These are phyloP conservation scores for Sungouiella thailandica DNA, from an alignment of 805 yeast genomes.

Conservation along the genomic window DNA sequence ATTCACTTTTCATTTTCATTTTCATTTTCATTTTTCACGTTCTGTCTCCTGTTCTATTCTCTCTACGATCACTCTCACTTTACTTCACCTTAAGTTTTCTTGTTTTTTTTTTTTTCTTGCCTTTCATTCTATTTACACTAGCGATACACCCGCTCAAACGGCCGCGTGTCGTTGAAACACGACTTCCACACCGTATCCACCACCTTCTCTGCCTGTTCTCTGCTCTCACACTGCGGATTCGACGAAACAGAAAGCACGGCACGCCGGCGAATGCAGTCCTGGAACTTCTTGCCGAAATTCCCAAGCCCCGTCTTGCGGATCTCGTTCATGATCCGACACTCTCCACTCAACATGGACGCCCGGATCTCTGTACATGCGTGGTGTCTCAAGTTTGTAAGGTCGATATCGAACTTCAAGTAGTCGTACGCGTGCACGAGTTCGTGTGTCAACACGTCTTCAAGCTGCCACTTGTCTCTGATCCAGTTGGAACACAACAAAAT, in stretches of 20 bases:
- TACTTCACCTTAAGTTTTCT: too few relatives aligned
- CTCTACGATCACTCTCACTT: too few relatives aligned
- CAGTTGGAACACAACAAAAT: slow-evolving; percentile 83
- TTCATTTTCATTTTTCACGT: too few relatives aligned
- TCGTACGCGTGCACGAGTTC: slow-evolving; percentile 94
- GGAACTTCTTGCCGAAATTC: slow-evolving; percentile 75
- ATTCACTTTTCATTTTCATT: too few relatives aligned
- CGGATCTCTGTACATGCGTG: slow-evolving; percentile 97
- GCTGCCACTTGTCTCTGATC: slow-evolving; percentile 65
- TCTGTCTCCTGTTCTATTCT: too few relatives aligned
- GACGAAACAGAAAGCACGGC: slow-evolving; percentile 81
- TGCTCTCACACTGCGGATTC: slow-evolving; percentile 75
- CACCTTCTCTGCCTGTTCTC: slow-evolving; percentile 68
- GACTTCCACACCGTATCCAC: slow-evolving; percentile 89
- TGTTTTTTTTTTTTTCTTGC: too few relatives aligned
- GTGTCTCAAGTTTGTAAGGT: slow-evolving; percentile 79
- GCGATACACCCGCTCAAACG: slow-evolving; percentile 87
- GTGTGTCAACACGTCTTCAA: slow-evolving; percentile 89
- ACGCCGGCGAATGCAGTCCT: slow-evolving; percentile 83
- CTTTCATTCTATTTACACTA: slow-evolving; percentile 25
- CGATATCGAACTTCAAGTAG: slow-evolving; percentile 79
- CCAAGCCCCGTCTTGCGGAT: slow-evolving; percentile 51
- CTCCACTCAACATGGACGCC: slow-evolving; percentile 91
- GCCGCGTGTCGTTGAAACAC: slow-evolving; percentile 92
- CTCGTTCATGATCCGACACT: slow-evolving; percentile 87